Conservation (phyloP, 371 early-diverging fungal genomes). For the Haplosporangium sp. region DNA sequence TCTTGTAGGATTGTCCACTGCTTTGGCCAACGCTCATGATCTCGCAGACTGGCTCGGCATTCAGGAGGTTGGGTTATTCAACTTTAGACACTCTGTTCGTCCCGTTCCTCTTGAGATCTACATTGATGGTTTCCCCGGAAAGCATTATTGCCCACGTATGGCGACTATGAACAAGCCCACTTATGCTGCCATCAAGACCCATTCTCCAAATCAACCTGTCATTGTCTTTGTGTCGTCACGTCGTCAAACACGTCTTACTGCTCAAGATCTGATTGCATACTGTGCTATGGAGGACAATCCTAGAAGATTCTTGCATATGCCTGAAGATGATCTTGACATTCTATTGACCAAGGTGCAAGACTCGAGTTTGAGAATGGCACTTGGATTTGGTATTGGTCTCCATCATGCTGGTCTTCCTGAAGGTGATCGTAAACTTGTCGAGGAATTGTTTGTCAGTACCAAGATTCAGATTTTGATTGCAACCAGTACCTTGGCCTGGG, state of each 20-base stretch:
- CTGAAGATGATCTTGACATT: constrained; percentile 83
- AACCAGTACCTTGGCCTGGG: constrained; percentile 99
- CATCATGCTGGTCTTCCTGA: constrained; percentile 99
- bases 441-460: constrained; percentile 91
- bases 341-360: constrained; percentile 80
- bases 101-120: constrained; percentile 96
- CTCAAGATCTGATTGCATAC: constrained; percentile 92
- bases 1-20: constrained; percentile 97
- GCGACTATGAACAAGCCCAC: constrained; percentile 98
- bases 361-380: constrained; percentile 77
- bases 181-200: constrained; percentile 91
- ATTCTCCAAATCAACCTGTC: constrained; percentile 92
- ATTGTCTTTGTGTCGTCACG: constrained; percentile 98
- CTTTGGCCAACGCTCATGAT: constrained; percentile 97
- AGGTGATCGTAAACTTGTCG: constrained; percentile 89
- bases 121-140: constrained; percentile 96
- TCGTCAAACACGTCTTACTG: constrained; percentile 94
- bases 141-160: constrained; percentile 96
- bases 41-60: constrained; percentile 97
- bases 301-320: constrained; percentile 88
- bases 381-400: constrained; percentile 97
- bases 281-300: constrained; percentile 95
- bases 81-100: constrained; percentile 95
- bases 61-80: constrained; percentile 85
- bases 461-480: constrained; percentile 97